phyloP scores from a whole-genome alignment of 768 basidiomycete species.

The Suillus sp. region DNA sequence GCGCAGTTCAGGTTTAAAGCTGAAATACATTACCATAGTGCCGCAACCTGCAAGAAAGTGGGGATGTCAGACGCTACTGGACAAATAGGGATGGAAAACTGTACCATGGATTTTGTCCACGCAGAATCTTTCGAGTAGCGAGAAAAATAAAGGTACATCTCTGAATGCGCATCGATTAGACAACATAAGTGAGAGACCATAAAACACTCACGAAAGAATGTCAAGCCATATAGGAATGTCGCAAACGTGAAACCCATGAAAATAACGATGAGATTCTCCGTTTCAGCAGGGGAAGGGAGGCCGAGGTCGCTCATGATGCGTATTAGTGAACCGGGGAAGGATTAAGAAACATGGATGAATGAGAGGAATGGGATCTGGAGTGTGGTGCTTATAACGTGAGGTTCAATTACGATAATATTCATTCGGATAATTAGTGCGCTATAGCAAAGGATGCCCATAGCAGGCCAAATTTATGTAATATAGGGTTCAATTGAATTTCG shows the following conservation, averaged over 20 bases:
- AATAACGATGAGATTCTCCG: constrained; percentile 28
- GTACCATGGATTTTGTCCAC: constrained; percentile 26
- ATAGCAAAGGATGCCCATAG: background rate
- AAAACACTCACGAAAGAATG: constrained; percentile 33
- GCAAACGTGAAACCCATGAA: constrained; percentile 32
- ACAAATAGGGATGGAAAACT: constrained; percentile 3
- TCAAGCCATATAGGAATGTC: constrained; percentile 34
- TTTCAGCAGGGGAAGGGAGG: constrained; percentile 22
- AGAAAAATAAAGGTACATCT: constrained; percentile 33
- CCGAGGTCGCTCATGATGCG: constrained; percentile 20
- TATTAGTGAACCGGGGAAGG: background rate
- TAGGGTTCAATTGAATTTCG: background rate
- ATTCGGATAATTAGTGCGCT: background rate
- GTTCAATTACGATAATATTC: constrained; percentile 1
- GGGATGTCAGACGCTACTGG: background rate
- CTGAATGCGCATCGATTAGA: constrained; percentile 16
- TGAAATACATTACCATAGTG: constrained; percentile 18
- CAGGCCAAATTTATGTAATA: background rate
- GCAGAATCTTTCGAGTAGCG: constrained; percentile 25
- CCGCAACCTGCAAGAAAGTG: constrained; percentile 21
- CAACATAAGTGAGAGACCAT: background rate
- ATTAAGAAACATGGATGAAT: constrained; percentile 7
- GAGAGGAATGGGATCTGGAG: background rate
- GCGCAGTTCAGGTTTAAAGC: background rate
- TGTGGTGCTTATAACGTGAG: constrained; percentile 15